A percentile compares a stretch with the other conserved stretches of the same genome.
phyloP scores from a whole-genome alignment of 2,329 filamentous ascomycete species.

The Alternaria arborescens region DNA sequence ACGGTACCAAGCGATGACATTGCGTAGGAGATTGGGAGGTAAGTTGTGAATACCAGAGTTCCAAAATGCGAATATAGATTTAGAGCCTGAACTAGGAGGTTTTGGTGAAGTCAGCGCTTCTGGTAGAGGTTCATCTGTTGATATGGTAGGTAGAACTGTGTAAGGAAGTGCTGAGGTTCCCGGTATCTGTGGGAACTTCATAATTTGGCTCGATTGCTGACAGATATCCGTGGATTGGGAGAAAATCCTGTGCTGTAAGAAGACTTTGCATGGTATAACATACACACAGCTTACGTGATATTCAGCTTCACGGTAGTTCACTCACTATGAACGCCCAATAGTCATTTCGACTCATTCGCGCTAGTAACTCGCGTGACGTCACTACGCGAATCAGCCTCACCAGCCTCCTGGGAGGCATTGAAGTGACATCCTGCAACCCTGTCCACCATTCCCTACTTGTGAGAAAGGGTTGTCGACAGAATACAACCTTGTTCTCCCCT shows the following conservation, averaged over 20 bases:
- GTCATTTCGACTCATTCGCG: conserved; percentile 11
- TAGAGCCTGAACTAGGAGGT: conserved; percentile 54
- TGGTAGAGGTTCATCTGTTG: conserved; percentile 12
- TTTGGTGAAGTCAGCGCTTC: conserved; percentile 25
- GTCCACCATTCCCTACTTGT: too few relatives aligned
- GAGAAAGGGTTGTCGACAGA: too few relatives aligned
- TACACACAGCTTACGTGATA: neutral
- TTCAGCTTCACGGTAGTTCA: neutral
- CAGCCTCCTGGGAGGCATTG: neutral
- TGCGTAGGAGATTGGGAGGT: conserved; percentile 63
- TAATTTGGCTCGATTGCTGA: neutral
- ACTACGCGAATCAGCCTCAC: neutral
- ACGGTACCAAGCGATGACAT: conserved; percentile 63
- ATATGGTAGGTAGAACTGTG: neutral
- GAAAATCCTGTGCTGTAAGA: neutral
- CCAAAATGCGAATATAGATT: conserved; percentile 69
- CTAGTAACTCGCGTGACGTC: neutral
- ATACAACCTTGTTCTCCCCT: too few relatives aligned
- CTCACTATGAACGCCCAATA: neutral
- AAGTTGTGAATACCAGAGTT: conserved; percentile 60
- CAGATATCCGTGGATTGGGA: neutral
- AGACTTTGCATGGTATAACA: neutral
- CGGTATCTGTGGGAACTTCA: neutral
- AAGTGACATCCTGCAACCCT: too few relatives aligned
- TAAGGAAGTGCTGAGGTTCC: neutral